phyloP scores from a whole-genome alignment of 345 rosid species.

The Eutrema yunnanense region DNA sequence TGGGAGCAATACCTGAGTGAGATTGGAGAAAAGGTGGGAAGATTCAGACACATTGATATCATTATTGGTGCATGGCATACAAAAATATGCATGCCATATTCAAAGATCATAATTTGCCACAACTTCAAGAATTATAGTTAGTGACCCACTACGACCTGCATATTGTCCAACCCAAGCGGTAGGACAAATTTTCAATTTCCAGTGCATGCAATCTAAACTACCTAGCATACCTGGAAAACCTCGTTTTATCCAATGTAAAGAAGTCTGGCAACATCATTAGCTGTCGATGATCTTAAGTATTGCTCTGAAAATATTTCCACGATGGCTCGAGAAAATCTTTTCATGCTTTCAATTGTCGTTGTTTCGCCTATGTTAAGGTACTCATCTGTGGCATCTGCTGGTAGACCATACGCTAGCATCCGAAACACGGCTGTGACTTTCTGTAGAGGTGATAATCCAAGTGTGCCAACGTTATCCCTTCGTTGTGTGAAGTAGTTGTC shows the following conservation, averaged over 20 bases:
- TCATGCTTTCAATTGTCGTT: background rate
- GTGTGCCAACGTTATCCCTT: too few relatives aligned
- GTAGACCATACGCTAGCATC: too few relatives aligned
- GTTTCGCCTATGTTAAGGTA: background rate
- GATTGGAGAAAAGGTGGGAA: background rate
- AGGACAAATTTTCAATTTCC: background rate
- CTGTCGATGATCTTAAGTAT: background rate
- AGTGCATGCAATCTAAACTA: background rate
- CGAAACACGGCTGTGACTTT: too few relatives aligned
- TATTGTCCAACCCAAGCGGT: background rate
- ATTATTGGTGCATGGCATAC: background rate
- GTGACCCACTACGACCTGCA: background rate
- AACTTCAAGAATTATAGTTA: background rate
- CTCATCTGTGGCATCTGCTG: too few relatives aligned
- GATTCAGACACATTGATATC: background rate
- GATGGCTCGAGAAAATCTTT: background rate
- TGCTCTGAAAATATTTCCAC: background rate
- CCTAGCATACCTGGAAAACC: background rate
- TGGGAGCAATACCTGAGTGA: too few relatives aligned
- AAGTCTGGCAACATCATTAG: background rate
- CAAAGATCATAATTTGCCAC: background rate
- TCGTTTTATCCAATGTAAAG: background rate
- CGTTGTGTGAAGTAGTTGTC: too few relatives aligned
- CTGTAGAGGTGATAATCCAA: too few relatives aligned
- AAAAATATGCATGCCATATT: too few relatives aligned